Base-by-base conservation (phyloP, 129 eudicot species). In the Escallonia rubra region DNA sequence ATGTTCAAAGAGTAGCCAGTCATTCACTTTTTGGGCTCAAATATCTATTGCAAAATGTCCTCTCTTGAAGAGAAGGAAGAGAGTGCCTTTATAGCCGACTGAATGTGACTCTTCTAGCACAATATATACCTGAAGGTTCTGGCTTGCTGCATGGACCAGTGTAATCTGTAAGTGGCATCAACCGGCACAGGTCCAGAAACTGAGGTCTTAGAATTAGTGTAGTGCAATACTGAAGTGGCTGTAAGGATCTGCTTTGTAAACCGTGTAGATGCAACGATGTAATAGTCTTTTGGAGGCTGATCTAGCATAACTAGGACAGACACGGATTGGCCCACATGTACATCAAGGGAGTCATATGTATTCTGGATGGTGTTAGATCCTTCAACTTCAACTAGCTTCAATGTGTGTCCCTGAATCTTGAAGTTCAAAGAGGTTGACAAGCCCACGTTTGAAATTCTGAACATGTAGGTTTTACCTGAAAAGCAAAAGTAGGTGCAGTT, bases 371-470 rank as follows among this genome's bases (percentile, higher is more conserved):
- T 91, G 64, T 94, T 82, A 34, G 99, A 87, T 48, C 99, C 99
- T 83, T 94, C 99, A 61, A 94, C 96, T 75, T 94, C 99, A 23
- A 89, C 99, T 50, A 94, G 78, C 78, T 85, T 90, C 93, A 94
- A 39, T 56, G 79, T 81, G 74, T 94, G 99, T 53, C 90, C 95
- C 69, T 94, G 96, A 59, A 94, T 94, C 78, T 96, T 79, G 74
- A 94, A 81, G 81, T 94, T 94, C 70, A 94, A 74, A 15, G 99
- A 81, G 8, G 95, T 90, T 11, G 88, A 80, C 73, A 89, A 77
- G 9, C 99, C 99, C 63, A 90, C 77, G 43, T 94, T 94, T 16
- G 99, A 89, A 40, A 94, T 80, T 75, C 99, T 82, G 68, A 94
- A 94, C 90, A 94, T 76, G 93, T 94, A 94, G 0, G 93, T 90